phyloP scores from a whole-genome alignment of 805 yeast genomes.

The Starmera pachycereana region DNA sequence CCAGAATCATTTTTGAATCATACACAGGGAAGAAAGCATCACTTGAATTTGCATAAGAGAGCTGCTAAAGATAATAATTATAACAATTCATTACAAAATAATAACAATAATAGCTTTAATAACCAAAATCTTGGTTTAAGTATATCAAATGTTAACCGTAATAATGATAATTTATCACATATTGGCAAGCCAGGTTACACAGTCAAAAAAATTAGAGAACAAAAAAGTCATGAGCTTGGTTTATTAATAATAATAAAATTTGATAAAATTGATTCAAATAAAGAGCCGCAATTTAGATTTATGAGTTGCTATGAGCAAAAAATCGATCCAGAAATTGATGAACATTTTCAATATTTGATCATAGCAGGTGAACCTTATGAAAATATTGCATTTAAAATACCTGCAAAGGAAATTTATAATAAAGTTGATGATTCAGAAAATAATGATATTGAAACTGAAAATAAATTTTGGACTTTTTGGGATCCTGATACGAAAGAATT shows the following conservation, averaged over 20 bases:
- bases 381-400: conserved; percentile 66
- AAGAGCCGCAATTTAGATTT: conserved; percentile 57
- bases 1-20: conserved; percentile 80
- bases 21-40: conserved; percentile 77
- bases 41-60: conserved; percentile 57
- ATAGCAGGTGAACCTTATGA: conserved; percentile 89
- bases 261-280: conserved; percentile 33
- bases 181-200: conserved; percentile 71
- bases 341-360: conserved; percentile 57
- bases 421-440: conserved; percentile 4
- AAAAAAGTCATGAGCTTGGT: conserved; percentile 49
- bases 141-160: conserved; percentile 16
- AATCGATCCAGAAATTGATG: conserved; percentile 35
- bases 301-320: conserved; percentile 70
- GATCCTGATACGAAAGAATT: conserved; percentile 60
- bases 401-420: conserved; percentile 42
- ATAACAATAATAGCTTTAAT: conserved; percentile 5
- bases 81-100: conserved; percentile 1
- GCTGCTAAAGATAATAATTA: conserved; percentile 20
- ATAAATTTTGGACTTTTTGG: conserved; percentile 57
- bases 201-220: conserved; percentile 59
- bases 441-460: conserved; percentile 22
- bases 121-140: background rate
- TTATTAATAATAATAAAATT: conserved; percentile 50
- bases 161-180: conserved; percentile 35